These are phyloP conservation scores for Xylaria digitata DNA, from an alignment of 2,329 filamentous ascomycete species.

Conservation along the genomic window DNA sequence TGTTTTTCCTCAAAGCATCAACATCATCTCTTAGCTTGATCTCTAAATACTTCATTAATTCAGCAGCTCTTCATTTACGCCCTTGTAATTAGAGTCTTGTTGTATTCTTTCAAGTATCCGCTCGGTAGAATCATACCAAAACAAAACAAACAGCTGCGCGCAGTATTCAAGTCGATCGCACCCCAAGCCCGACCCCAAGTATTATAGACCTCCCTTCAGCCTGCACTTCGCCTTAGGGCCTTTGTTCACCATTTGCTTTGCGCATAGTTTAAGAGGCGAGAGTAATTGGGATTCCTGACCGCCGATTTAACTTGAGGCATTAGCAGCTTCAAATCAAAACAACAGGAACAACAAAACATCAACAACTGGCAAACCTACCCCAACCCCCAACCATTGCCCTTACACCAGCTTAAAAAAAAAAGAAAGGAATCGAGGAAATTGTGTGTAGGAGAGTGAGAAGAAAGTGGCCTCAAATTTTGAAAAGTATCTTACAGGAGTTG, in stretches of 20 bases:
- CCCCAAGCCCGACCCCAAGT: constrained; percentile 14
- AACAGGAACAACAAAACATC: constrained; percentile 3
- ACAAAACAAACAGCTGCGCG: constrained; percentile 2
- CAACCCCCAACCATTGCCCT: constrained; percentile 7
- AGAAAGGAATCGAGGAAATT: not conserved
- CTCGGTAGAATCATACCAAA: constrained; percentile 28
- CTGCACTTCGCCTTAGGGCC: constrained; percentile 1
- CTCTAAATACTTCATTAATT: constrained; percentile 8
- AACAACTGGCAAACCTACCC: not conserved
- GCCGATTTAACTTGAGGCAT: constrained; percentile 5
- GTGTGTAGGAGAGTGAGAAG: not conserved
- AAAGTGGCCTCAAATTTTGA: not conserved
- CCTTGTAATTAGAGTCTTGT: constrained; percentile 17
- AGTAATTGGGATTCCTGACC: not conserved
- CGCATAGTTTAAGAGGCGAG: not conserved
- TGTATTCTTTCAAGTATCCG: constrained; percentile 25
- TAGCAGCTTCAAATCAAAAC: constrained; percentile 18
- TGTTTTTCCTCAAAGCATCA: constrained; percentile 33
- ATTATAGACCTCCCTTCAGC: constrained; percentile 18
- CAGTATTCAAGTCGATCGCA: constrained; percentile 22
- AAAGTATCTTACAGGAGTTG: constrained; percentile 19
- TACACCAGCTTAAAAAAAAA: not conserved
- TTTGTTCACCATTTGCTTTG: constrained; percentile 11
- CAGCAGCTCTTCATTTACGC: constrained; percentile 15
- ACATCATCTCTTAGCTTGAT: constrained; percentile 9